Base-by-base conservation (phyloP, 1,284 basidiomycete genomes). In the Boletus sp. region DNA sequence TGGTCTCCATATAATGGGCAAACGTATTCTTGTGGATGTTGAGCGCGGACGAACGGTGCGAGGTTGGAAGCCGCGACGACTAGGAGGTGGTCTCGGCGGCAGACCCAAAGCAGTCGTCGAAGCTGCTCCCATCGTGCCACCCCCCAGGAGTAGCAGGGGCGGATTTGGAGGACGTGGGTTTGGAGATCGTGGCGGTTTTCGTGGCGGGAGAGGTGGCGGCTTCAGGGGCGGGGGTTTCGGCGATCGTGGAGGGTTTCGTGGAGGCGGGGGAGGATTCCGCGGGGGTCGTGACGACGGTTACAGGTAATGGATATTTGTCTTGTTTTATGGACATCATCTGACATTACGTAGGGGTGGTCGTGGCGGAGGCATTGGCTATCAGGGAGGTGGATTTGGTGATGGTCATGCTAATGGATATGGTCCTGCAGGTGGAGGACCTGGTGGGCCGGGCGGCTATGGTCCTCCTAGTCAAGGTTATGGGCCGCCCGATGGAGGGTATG, bases 41-140 rank as follows among this genome's bases (percentile, higher is more conserved):
- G 97, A 99, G 76, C 88, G 97, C 46, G 97, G 97, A 8, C 86
- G 96, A 51, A 99, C 97, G 1, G 97, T 99, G 31, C 89, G 96
- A 62, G 97, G 95, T 8, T 99, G 97, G 97, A 98, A 98, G 72
- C 97, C 97, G 7, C 89, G 92, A 59, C 86, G 95, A 57, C 79
- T 99, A 0, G 97, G 96, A 27, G 97, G 96, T 18, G 97, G 97
- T 1, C 82, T 99, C 27, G 97, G 97, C 22, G 97, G 96, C 15
- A 82, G 92, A 53, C 91, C 93, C n/a, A 97, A 97, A 74, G 90
- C 91, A 4, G 83, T 86, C 5, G 83, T 86, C 8, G 86, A 86
- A 59, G 77, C 83, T 9, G 76, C 75, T 18, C 76, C 76, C 15
- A 71, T 75, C 12, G 63, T 78, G 48, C 65, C 74, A 8, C 57